Percentiles rank a stretch among this genome's conserved stretches.
Evolutionary conservation across 192 early-diverging fungal species (phyloP).

Genomic region (Umbelopsis sp.): DNA sequence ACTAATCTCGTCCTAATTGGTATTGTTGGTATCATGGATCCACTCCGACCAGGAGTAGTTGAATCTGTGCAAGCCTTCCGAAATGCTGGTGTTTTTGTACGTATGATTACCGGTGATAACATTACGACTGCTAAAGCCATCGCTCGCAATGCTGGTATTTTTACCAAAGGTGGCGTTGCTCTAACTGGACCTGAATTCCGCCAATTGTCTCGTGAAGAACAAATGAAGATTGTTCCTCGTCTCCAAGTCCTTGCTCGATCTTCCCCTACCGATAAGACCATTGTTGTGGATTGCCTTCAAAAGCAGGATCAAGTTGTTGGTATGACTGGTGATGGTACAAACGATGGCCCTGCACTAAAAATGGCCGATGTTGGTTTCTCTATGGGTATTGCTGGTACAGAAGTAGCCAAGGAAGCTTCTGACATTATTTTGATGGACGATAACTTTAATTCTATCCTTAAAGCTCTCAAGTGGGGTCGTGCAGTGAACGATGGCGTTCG

Average conservation of each 20-base stretch:
- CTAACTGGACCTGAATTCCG: constrained; percentile 85
- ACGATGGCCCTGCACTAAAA: constrained; percentile 87
- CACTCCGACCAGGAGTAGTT: constrained; percentile 78
- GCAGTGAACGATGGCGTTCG: constrained; percentile 83
- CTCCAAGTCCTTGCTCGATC: constrained; percentile 88
- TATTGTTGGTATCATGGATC: constrained; percentile 88
- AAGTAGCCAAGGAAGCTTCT: constrained; percentile 83
- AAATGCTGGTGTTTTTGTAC: constrained; percentile 82
- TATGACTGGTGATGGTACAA: constrained; percentile 88
- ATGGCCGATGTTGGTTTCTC: constrained; percentile 90
- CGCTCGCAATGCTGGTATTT: constrained; percentile 84
- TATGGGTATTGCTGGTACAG: constrained; percentile 91
- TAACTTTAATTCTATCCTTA: constrained; percentile 83
- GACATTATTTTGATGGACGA: constrained; percentile 89
- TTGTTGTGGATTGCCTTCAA: constrained; percentile 78
- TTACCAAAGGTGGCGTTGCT: constrained; percentile 71
- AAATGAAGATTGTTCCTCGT: constrained; percentile 63
- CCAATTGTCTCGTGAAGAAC: constrained; percentile 61
- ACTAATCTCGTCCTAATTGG: constrained; percentile 63
- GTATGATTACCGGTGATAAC: constrained; percentile 91
- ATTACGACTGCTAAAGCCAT: constrained; percentile 89
- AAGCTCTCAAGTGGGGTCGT: constrained; percentile 80
- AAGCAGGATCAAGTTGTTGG: constrained; percentile 70
- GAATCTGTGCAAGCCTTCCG: constrained; percentile 77
- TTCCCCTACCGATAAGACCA: constrained; percentile 88